Percentiles rank a stretch among this genome's conserved stretches.
Evolutionary conservation across 1,139 yeast genomes (phyloP).

Genomic region (Scheffersomyces titani): DNA sequence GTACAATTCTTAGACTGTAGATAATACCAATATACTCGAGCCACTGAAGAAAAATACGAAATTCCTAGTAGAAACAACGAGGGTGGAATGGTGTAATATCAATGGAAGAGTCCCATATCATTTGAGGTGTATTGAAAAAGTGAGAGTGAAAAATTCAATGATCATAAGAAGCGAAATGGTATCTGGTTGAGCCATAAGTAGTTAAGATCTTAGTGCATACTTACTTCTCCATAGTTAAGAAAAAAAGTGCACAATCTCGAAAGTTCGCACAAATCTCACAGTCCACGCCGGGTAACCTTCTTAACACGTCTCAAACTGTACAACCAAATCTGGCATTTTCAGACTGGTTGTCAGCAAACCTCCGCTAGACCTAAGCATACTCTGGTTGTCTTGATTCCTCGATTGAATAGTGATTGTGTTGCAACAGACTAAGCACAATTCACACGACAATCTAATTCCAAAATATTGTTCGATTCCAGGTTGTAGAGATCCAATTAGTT

Average conservation of each 20-base stretch:
- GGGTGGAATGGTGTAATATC: no score
- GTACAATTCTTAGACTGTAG: not conserved
- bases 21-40: no score
- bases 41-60: no score
- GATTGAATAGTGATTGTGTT: not conserved
- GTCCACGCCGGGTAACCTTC: slow-evolving; percentile 1
- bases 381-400: not conserved
- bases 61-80: no score
- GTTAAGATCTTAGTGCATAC: no score
- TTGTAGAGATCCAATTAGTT: not conserved
- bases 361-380: not conserved
- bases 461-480: not conserved
- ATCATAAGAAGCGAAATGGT: no score
- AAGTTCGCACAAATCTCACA: not conserved
- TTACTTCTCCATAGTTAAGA: no score
- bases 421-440: not conserved
- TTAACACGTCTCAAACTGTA: slow-evolving; percentile 10
- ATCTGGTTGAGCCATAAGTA: no score
- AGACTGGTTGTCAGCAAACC: not conserved
- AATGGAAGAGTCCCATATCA: no score
- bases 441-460: not conserved
- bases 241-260: no score
- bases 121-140: no score
- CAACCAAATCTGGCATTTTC: not conserved
- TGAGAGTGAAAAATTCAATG: no score